Evolutionary conservation across 208 protist genomes (phyloP).

Genomic region (Porcisia deanei): DNA sequence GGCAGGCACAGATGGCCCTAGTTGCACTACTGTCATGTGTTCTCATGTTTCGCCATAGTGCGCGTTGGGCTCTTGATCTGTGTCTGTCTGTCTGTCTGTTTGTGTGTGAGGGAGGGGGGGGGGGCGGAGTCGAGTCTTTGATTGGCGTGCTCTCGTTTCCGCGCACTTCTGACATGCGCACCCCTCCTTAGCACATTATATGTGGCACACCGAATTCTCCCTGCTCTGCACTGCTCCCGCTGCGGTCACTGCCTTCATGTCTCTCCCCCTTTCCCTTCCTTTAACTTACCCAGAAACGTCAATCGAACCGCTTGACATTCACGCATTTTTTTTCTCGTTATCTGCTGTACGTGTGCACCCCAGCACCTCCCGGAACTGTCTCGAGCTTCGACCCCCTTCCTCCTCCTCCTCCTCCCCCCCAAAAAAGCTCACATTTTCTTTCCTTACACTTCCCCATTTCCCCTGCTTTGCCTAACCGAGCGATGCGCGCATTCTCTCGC

Average conservation of each 20-base stretch:
- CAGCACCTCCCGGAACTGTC: not conserved
- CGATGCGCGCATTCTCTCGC: constrained; percentile 2
- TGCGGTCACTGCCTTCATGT: not conserved
- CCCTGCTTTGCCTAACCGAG: not conserved
- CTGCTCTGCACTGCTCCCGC: not conserved
- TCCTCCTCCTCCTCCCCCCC: not conserved
- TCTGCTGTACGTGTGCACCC: not conserved
- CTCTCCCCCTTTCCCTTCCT: not conserved
- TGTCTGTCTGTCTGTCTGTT: not conserved
- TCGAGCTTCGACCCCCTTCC: no score
- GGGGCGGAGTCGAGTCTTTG: not conserved
- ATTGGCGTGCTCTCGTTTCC: not conserved
- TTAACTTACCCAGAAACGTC: not conserved
- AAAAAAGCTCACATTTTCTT: not conserved
- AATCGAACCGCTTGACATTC: not conserved
- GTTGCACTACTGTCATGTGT: no score
- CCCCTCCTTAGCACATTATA: not conserved
- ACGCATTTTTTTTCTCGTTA: not conserved
- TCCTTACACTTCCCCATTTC: not conserved
- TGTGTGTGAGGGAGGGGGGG: not conserved
- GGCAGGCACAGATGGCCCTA: not conserved
- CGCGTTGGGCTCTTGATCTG: not conserved
- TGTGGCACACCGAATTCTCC: not conserved
- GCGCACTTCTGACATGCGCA: not conserved
- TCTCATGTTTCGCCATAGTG: not conserved